Evolutionary conservation across 345 rosid genomes (phyloP), one percentile per base, ranked within the genome.

Genomic region (Lepidium didymum): DNA sequence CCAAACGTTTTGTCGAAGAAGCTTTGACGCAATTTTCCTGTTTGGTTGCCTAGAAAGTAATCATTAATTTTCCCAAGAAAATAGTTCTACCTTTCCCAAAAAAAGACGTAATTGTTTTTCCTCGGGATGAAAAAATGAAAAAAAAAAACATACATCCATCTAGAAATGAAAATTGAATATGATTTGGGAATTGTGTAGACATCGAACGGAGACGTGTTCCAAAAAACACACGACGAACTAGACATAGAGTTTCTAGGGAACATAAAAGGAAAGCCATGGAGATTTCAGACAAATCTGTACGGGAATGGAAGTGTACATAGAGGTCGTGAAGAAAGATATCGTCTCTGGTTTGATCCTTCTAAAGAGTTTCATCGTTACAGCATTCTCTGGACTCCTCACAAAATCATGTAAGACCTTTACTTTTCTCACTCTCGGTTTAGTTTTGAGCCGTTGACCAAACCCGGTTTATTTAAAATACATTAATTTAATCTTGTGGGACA

Each of bases 211-310:
- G 99, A 89, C 34, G 90, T 87, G 52, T 93, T 87, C 44, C 82
- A 86, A 82, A 89, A 85, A 78, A 83, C 56, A 18, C 99, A 94
- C 59, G 99, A 91, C 37, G 99, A 94, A 68, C 59, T 94, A 76
- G 99, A 94, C 84, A 79, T 94, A 31, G 99, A 94, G 83, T 94
- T 94, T 77, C 57, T 94, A 44, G 99, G 99, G 3, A 91, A 91
- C 73, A 68, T 87, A 6, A 68, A 74, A 52, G 96, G 97, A 57
- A 84, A 91, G 74, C 87, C 94, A 63, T 94, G 97, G 97, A 83
- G 93, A 59, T 87, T 94, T 64, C 99, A 94, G 68, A 94, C 99
- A 4, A 94, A 94, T 73, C 64, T 91, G 55, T 94, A 94, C 23
- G 96, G 96, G 0, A 91, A 94, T 45, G 99, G 99, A n/a, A 94